A percentile compares a stretch with the other conserved stretches of the same genome.
Evolutionary conservation across 202 grass and related monocot species (phyloP).

Genomic region (Schoenoplectus tabernaemontani): DNA sequence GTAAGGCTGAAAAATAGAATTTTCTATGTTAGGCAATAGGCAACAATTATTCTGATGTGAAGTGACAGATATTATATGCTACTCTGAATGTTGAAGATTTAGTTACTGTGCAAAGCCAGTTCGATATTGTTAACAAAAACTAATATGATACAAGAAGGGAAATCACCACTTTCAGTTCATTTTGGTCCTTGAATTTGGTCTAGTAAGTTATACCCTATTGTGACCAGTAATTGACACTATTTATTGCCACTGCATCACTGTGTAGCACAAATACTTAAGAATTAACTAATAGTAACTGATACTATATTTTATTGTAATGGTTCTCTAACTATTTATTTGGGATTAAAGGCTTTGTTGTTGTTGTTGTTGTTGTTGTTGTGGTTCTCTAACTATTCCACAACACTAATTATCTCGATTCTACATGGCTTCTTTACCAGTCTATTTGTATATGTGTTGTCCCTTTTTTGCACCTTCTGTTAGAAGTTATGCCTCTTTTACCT

Average conservation of each 20-base stretch:
- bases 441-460: slow-evolving; percentile 14
- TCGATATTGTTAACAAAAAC: slow-evolving; percentile 2
- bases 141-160: neutral
- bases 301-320: slow-evolving; percentile 1
- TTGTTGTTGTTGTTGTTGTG: too few relatives aligned
- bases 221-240: neutral
- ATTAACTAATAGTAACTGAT: too few relatives aligned
- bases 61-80: too few relatives aligned
- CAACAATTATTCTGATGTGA: too few relatives aligned
- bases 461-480: too few relatives aligned
- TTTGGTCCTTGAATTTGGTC: slow-evolving; percentile 6
- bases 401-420: neutral
- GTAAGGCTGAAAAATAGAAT: neutral
- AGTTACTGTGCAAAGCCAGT: neutral
- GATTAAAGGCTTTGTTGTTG: too few relatives aligned
- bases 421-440: neutral
- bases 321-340: too few relatives aligned
- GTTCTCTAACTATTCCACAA: neutral
- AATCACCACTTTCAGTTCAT: neutral
- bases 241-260: neutral
- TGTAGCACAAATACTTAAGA: too few relatives aligned
- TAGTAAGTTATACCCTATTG: neutral
- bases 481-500: neutral
- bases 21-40: neutral
- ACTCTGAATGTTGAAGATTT: neutral